A percentile compares a stretch with the other conserved stretches of the same genome.
These are phyloP conservation scores for Phytopythium litorale DNA, from an alignment of 352 stramenopile genomes.

Conservation along the genomic window DNA sequence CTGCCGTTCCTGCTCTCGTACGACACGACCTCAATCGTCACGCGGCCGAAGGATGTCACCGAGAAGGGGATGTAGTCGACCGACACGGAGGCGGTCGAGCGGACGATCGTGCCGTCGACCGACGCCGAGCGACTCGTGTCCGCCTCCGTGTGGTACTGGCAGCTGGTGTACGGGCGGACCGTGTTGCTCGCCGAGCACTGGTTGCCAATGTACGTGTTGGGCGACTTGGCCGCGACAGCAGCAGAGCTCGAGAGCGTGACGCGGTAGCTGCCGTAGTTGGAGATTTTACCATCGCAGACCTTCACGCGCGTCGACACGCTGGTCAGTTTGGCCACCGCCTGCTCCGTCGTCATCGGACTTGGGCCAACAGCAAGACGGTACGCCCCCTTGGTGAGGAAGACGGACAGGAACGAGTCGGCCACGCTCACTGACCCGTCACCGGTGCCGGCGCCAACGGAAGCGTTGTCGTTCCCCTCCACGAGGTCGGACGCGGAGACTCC, in stretches of 20 bases:
- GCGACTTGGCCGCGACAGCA: constrained; percentile 23
- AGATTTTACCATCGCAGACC: constrained; percentile 41
- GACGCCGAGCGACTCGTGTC: constrained; percentile 22
- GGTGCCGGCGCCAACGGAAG: constrained; percentile 32
- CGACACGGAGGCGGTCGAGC: constrained; percentile 29
- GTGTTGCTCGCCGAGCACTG: constrained; percentile 36
- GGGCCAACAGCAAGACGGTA: constrained; percentile 63
- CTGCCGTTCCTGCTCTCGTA: constrained; percentile 36
- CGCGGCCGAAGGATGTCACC: constrained; percentile 38
- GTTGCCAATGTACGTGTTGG: constrained; percentile 58
- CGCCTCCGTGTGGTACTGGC: constrained; percentile 54
- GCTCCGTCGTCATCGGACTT: constrained; percentile 36
- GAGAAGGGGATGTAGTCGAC: constrained; percentile 64
- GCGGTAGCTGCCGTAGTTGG: constrained; percentile 68
- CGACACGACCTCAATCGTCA: constrained; percentile 56
- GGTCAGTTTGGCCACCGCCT: constrained; percentile 42
- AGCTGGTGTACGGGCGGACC: constrained; percentile 32
- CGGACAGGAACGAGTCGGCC: constrained; percentile 50
- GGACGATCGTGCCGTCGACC: constrained; percentile 55
- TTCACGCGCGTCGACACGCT: constrained; percentile 27
- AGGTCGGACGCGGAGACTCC: constrained; percentile 14
- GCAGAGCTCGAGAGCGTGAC: constrained; percentile 43
- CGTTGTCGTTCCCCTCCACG: constrained; percentile 44
- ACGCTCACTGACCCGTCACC: constrained; percentile 50
- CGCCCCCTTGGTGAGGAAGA: constrained; percentile 28